These are phyloP conservation scores for Coemansia sp. DNA, from an alignment of 192 early-diverging fungal species.

Conservation along the genomic window DNA sequence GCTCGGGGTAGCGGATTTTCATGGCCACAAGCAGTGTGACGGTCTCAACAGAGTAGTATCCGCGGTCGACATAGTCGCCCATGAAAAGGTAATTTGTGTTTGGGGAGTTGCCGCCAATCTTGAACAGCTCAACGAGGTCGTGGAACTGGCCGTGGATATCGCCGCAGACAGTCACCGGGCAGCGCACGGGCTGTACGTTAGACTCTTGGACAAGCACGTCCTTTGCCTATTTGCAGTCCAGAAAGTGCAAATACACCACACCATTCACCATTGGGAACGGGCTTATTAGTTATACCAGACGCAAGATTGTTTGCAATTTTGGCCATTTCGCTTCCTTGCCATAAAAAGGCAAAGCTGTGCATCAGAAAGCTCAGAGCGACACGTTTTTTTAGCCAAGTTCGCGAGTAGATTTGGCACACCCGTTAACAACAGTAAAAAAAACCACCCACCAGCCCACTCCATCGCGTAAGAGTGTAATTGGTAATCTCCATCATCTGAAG, in stretches of 20 bases:
- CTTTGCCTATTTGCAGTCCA: slow-evolving; percentile 68
- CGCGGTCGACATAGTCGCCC: slow-evolving; percentile 99
- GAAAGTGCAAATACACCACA: neutral
- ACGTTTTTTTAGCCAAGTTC: too few species aligned
- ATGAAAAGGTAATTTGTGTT: slow-evolving; percentile 99
- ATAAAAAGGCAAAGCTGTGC: neutral
- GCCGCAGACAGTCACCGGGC: slow-evolving; percentile 98
- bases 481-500: slow-evolving; percentile 16
- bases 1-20: slow-evolving; percentile 90
- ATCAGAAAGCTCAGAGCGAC: neutral
- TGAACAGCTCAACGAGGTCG: slow-evolving; percentile 95
- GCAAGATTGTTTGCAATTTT: neutral
- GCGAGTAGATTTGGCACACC: neutral
- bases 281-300: neutral
- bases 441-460: too few species aligned
- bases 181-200: slow-evolving; percentile 96
- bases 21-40: slow-evolving; percentile 93
- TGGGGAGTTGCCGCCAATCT: slow-evolving; percentile 94
- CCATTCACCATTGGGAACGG: too few species aligned
- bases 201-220: slow-evolving; percentile 95
- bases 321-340: too few species aligned
- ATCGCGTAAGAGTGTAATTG: slow-evolving; percentile 2
- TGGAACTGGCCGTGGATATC: slow-evolving; percentile 99
- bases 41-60: slow-evolving; percentile 98
- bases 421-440: neutral